phyloP scores from a whole-genome alignment of 495 filamentous ascomycete species.

The Hyaloscypha finlandica region DNA sequence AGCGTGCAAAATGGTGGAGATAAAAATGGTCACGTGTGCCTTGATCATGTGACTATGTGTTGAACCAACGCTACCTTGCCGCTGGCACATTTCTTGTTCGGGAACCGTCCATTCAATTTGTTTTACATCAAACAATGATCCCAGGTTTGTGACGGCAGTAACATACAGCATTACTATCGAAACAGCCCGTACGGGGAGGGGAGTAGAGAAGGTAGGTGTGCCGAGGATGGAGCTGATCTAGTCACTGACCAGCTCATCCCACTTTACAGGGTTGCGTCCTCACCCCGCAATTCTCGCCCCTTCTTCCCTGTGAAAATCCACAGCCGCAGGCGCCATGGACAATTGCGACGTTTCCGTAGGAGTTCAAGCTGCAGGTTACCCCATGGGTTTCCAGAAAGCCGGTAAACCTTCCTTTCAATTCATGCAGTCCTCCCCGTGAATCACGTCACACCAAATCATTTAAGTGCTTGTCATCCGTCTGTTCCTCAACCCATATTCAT shows the following conservation, averaged over 20 bases:
- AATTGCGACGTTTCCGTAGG: background rate
- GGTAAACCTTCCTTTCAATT: background rate
- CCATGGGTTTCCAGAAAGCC: background rate
- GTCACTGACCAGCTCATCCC: background rate
- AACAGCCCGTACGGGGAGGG: too few species aligned
- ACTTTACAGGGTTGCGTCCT: background rate
- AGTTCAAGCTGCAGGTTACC: too few species aligned
- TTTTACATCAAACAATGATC: too few species aligned
- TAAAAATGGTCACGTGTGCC: background rate
- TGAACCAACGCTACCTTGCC: too few species aligned
- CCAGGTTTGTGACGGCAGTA: too few species aligned
- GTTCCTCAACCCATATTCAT: background rate
- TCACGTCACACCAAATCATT: background rate
- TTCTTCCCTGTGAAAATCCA: background rate
- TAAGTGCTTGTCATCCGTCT: background rate
- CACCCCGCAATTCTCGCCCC: background rate
- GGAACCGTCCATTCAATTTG: background rate
- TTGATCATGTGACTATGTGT: background rate
- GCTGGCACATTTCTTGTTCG: background rate
- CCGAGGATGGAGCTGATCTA: background rate
- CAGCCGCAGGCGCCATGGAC: background rate
- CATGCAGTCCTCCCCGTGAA: background rate
- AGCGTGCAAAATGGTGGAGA: background rate
- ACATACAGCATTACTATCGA: too few species aligned
- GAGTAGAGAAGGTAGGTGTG: background rate